phyloP scores from a whole-genome alignment of 148 eudicot species.

The Talinum fruticosum region DNA sequence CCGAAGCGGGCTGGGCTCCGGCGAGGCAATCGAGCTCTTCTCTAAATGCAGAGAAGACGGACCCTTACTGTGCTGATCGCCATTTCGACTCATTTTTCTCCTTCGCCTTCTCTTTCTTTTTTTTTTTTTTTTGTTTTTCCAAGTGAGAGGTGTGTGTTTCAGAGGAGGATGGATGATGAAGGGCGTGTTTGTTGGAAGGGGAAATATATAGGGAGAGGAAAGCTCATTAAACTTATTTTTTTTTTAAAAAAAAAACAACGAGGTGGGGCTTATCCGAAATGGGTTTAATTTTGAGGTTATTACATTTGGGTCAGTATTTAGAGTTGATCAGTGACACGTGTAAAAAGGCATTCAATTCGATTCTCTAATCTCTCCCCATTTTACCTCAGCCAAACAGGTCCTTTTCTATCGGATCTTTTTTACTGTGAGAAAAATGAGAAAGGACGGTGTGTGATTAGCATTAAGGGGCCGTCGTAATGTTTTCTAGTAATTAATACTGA shows the following conservation, averaged over 20 bases:
- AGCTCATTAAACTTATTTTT: neutral
- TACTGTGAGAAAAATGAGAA: neutral
- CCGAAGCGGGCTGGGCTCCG: constrained; percentile 29
- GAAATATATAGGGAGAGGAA: constrained; percentile 29
- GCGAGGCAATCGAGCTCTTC: constrained; percentile 9
- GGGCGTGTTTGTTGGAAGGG: constrained; percentile 21
- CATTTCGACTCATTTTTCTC: constrained; percentile 11
- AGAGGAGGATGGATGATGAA: constrained; percentile 16
- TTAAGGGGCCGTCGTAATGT: neutral
- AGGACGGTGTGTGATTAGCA: neutral
- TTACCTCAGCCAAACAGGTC: neutral
- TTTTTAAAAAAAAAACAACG: neutral
- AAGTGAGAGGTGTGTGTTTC: neutral
- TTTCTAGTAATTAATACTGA: neutral
- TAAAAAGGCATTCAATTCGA: constrained; percentile 10
- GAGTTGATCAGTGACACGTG: constrained; percentile 15
- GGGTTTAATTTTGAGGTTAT: constrained; percentile 1
- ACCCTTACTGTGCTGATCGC: constrained; percentile 11
- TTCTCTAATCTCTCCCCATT: neutral
- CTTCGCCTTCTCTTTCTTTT: neutral
- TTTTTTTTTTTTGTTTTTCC: neutral
- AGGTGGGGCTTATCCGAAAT: constrained; percentile 33
- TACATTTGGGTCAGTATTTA: constrained; percentile 9
- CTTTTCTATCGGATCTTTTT: neutral
- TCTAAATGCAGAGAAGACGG: constrained; percentile 29